Percentiles rank a stretch among this genome's conserved stretches.
These are phyloP conservation scores for Russula griseocarnosa DNA, from an alignment of 768 basidiomycete species.

Conservation along the genomic window DNA sequence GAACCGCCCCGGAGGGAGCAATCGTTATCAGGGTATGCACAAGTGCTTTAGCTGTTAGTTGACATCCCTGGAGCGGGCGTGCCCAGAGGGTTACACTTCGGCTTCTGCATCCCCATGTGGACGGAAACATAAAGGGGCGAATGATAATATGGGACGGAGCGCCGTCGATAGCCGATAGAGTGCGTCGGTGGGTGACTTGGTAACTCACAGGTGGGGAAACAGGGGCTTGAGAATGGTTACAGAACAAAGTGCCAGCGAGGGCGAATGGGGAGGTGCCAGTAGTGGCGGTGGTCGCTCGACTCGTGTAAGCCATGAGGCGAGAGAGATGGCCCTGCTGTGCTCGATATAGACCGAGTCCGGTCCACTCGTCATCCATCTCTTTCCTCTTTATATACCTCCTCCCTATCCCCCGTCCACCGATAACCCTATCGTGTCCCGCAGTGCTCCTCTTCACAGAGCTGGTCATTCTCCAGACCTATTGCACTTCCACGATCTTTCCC, in stretches of 20 bases:
- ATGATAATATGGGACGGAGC: slow-evolving; percentile 11
- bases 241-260: not conserved
- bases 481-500: slow-evolving; percentile 7
- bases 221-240: slow-evolving; percentile 4
- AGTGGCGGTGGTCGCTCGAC: slow-evolving; percentile 1
- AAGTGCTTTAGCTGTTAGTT: slow-evolving; percentile 4
- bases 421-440: slow-evolving; percentile 17
- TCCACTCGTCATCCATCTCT: slow-evolving; percentile 20
- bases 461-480: not conserved
- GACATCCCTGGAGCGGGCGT: slow-evolving; percentile 1
- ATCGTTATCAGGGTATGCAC: slow-evolving; percentile 19
- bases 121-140: slow-evolving; percentile 18
- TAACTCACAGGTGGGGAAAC: not conserved
- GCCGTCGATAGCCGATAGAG: not conserved
- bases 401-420: slow-evolving; percentile 18
- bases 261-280: not conserved
- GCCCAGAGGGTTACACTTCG: slow-evolving; percentile 5
- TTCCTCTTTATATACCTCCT: slow-evolving; percentile 14
- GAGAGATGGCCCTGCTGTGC: slow-evolving; percentile 3
- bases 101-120: slow-evolving; percentile 3
- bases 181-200: not conserved
- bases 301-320: slow-evolving; percentile 23
- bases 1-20: slow-evolving; percentile 7
- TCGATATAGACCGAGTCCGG: slow-evolving; percentile 17
- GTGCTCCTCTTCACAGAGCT: slow-evolving; percentile 8